phyloP scores from a whole-genome alignment of 2,329 filamentous ascomycete genomes.

The Cordyceps cateniannulata region DNA sequence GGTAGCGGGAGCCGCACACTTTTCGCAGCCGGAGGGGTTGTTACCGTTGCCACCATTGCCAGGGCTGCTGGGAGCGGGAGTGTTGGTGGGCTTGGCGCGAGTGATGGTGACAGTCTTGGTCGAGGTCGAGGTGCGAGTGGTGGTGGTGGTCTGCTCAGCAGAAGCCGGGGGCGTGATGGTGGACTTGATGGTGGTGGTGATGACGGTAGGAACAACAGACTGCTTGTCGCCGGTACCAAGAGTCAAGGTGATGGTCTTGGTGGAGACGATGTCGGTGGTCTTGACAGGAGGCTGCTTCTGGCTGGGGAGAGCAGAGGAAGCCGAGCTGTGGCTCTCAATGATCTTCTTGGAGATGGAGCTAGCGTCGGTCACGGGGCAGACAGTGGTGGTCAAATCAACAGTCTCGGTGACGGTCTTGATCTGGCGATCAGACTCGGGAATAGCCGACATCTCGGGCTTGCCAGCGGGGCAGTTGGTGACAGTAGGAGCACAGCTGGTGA shows the following conservation, averaged over 20 bases:
- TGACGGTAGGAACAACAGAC: conserved; percentile 32
- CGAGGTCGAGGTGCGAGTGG: neutral
- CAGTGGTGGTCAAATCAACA: conserved; percentile 32
- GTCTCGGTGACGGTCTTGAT: conserved; percentile 32
- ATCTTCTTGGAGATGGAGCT: conserved; percentile 34
- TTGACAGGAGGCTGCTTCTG: conserved; percentile 12
- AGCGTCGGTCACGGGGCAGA: conserved; percentile 41
- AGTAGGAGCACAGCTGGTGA: conserved; percentile 51
- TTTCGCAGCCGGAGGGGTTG: neutral
- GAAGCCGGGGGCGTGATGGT: conserved; percentile 24
- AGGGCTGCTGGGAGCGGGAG: conserved; percentile 3
- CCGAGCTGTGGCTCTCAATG: conserved; percentile 25
- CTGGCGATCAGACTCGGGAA: conserved; percentile 30
- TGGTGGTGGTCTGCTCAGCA: neutral
- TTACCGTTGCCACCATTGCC: neutral
- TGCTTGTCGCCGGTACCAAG: conserved; percentile 25
- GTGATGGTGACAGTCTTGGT: conserved; percentile 29
- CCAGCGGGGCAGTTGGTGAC: conserved; percentile 49
- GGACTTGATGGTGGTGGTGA: conserved; percentile 34
- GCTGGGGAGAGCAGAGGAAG: conserved; percentile 24
- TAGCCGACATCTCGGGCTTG: conserved; percentile 25
- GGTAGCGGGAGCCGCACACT: conserved; percentile 13
- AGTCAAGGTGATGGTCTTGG: conserved; percentile 30
- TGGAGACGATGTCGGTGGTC: conserved; percentile 24
- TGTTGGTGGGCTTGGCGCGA: conserved; percentile 17